Base-by-base conservation (phyloP, 1,139 yeast genomes). In the Candida dubliniensis region DNA sequence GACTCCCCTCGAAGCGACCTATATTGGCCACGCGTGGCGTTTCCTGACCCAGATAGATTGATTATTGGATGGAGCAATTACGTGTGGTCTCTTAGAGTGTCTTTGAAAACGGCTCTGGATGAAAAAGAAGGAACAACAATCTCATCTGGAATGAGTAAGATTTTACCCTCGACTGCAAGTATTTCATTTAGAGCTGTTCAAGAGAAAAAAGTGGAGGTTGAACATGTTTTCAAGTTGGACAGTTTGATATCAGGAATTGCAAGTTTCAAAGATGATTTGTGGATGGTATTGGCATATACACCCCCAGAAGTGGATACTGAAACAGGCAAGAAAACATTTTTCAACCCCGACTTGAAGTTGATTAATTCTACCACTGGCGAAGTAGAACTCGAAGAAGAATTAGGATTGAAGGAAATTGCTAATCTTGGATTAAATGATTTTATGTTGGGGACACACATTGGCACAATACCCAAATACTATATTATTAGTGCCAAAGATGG, bases 41-140 rank as follows among this genome's bases (percentile, higher is more conserved):
- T 79, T 43, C 82, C 87, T 0, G 96, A 87, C 52, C 67, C 77
- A 0, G 86, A 86, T 57, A 64, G 90, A 42, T 69, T 90, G 5
- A 66, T 87, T 2, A 75, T 93, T 32, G 96, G 91, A 0, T 93
- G 99, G 99, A 88, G 82, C 3, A 76, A 81, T 51, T 77, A 82
- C 49, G 71, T 93, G 1, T 91, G 96, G 95, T 71, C 79, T 32
- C 67, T 91, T 37, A 74, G 84, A 53, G 69, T 86, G 2, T 67
- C 76, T 3, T 52, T 67, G 47, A 41, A 56, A 26, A 47, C 55
- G 3, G 38, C 48, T 5, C 56, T 48, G 3, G 59, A 55, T 36
- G 52, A 48, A n/a, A 49, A 41, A 24, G 53, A 49, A 8, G 31
- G 9, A n/a, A 14, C 42, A 8, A 31, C 58, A 10, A 52, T 56